A percentile compares a stretch with the other conserved stretches of the same genome.
Evolutionary conservation across 352 stramenopile species (phyloP).

Genomic region (Halophytophthora polymorphica): DNA sequence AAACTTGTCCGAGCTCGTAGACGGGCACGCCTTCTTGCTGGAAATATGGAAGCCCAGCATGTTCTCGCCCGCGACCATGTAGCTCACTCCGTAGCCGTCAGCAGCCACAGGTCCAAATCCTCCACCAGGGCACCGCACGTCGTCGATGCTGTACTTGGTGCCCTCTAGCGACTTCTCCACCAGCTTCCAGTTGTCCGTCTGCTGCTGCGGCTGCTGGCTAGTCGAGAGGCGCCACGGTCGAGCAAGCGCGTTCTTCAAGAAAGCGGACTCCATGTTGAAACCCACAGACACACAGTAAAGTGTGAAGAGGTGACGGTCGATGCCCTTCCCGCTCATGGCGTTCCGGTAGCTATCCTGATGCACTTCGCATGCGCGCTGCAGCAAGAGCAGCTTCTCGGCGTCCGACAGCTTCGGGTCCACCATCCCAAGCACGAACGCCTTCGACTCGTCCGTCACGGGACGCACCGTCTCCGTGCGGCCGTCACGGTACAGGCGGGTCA

Average conservation of each 20-base stretch:
- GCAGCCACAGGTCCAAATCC: conserved; percentile 89
- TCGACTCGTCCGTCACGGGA: conserved; percentile 87
- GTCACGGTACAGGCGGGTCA: conserved; percentile 95
- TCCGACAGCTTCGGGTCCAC: conserved; percentile 58
- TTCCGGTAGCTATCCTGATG: conserved; percentile 92
- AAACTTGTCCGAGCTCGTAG: conserved; percentile 83
- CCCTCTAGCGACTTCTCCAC: conserved; percentile 66
- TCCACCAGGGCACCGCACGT: conserved; percentile 72
- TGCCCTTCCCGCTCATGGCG: conserved; percentile 88
- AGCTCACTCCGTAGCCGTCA: conserved; percentile 90
- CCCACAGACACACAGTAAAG: conserved; percentile 90
- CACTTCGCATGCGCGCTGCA: conserved; percentile 82
- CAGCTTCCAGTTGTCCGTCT: conserved; percentile 78
- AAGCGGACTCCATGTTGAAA: conserved; percentile 85
- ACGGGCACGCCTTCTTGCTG: conserved; percentile 76
- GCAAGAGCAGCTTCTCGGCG: conserved; percentile 77
- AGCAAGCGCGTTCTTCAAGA: conserved; percentile 82
- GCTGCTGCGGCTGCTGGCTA: conserved; percentile 88
- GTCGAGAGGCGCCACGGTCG: conserved; percentile 88
- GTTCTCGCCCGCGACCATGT: conserved; percentile 88
- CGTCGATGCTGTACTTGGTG: conserved; percentile 50
- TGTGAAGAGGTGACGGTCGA: conserved; percentile 96
- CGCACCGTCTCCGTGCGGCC: conserved; percentile 94
- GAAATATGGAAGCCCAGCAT: conserved; percentile 91
- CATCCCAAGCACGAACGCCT: conserved; percentile 90